Percentiles rank a stretch among this genome's conserved stretches.
phyloP scores from a whole-genome alignment of 225 moss, liverwort and hornwort genomes.

The Straminergon stramineum region DNA sequence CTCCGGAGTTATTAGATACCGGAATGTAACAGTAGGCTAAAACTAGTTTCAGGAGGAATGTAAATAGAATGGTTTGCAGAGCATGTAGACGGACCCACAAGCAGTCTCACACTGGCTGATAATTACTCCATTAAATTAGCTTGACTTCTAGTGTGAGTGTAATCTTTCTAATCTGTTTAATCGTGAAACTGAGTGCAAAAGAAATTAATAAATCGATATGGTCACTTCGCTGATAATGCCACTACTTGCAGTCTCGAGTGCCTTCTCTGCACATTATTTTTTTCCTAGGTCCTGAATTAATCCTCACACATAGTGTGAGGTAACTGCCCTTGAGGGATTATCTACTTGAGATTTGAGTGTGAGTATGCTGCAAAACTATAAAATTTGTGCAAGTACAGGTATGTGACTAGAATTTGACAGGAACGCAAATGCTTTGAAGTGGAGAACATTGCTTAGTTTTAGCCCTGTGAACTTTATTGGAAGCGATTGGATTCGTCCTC shows the following conservation, averaged over 20 bases:
- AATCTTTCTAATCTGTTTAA: not conserved
- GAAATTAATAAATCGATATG: not conserved
- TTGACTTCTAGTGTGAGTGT: not conserved
- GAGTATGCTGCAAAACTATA: not conserved
- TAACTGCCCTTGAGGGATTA: not conserved
- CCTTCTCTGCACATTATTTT: not conserved
- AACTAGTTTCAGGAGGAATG: not conserved
- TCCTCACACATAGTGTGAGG: not conserved
- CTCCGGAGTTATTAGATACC: not conserved
- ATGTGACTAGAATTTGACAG: not conserved
- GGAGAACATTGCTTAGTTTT: not conserved
- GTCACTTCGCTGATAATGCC: not conserved
- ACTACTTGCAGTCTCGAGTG: not conserved
- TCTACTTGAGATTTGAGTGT: not conserved
- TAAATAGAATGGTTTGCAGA: constrained; percentile 7
- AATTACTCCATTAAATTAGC: not conserved
- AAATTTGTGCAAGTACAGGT: not conserved
- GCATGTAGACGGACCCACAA: not conserved
- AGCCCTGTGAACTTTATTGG: not conserved
- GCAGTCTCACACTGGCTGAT: not conserved
- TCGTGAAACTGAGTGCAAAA: not conserved
- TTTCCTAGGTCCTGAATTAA: not conserved
- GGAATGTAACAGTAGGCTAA: not conserved
- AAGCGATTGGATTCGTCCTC: not conserved
- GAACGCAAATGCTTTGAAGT: not conserved